Evolutionary conservation across 257 asterid species (phyloP), one percentile per base, ranked within the genome.

Genomic region (Henckelia pumila): DNA sequence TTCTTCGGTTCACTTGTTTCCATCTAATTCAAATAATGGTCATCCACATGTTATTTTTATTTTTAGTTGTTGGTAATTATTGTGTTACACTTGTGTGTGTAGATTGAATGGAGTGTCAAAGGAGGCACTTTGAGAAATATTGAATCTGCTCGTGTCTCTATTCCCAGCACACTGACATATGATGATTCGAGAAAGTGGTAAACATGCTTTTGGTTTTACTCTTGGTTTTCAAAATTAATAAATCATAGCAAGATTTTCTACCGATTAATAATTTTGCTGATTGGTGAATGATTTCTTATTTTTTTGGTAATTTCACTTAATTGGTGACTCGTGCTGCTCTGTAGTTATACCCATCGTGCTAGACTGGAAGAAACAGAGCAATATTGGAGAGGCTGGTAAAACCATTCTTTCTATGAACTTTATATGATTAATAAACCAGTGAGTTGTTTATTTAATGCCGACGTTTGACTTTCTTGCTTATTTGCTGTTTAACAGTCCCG

Each of bases 81-180:
- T 65, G 57, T 66, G 52, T 58, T 57, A 11, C 69, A 1, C 40
- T 26, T 62, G 28, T 72, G 20, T 81, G 30, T 26, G 59, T 69
- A 91, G 99, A 91, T 94, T 71, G 97, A 94, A 77, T 94, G 99
- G 97, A 94, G 95, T 69, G 85, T 90, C 72, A 94, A 85, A 83
- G 94, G 92, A 50, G 97, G 99, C 63, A 74, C 95, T 57, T 74
- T 91, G 82, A 88, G 97, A 75, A 94, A 94, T 75, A 50, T 84
- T 26, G 96, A 94, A 70, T 94, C 99, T 71, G 99, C 97, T 22
- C 84, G 96, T 60, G 73, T 90, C 62, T 94, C 99, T 28, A 85
- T 94, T 59, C 99, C 99, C 50, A 81, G 95, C 83, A 94, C 97
- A 62, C 70, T 94, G 71, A 72, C 69, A 62, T 91, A 82, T 72